These are phyloP conservation scores for Kwoniella newhampshirensis DNA, from an alignment of 768 basidiomycete genomes.

Conservation along the genomic window DNA sequence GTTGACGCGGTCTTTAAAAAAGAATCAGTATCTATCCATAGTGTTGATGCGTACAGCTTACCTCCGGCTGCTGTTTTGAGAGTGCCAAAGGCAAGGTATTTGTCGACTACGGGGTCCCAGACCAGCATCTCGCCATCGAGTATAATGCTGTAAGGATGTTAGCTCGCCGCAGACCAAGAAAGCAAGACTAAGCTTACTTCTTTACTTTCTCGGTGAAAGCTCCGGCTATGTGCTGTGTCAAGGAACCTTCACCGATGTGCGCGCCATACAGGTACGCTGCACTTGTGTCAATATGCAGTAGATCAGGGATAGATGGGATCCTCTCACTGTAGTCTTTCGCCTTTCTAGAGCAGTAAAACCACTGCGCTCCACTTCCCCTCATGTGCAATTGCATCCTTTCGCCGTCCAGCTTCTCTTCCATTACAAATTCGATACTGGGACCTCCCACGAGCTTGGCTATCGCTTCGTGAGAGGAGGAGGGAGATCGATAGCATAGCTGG, in stretches of 20 bases:
- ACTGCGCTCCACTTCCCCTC: slow-evolving; percentile 71
- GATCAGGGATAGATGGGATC: background rate
- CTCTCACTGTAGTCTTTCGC: slow-evolving; percentile 45
- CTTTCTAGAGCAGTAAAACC: slow-evolving; percentile 87
- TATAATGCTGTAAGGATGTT: slow-evolving; percentile 65
- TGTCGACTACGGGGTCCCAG: slow-evolving; percentile 86
- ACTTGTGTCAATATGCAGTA: no score
- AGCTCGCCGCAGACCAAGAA: slow-evolving; percentile 13
- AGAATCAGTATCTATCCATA: slow-evolving; percentile 1
- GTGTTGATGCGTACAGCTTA: slow-evolving; percentile 47
- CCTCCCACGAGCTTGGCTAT: slow-evolving; percentile 71
- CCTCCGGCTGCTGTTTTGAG: slow-evolving; percentile 89
- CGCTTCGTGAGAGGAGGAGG: slow-evolving; percentile 69
- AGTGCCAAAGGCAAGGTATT: slow-evolving; percentile 87
- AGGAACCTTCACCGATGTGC: slow-evolving; percentile 71
- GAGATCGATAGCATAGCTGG: slow-evolving; percentile 90
- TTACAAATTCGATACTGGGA: slow-evolving; percentile 72
- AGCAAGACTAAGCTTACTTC: slow-evolving; percentile 61
- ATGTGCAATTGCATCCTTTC: slow-evolving; percentile 96
- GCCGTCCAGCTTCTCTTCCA: slow-evolving; percentile 97
- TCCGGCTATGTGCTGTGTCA: slow-evolving; percentile 79
- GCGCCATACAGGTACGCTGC: slow-evolving; percentile 80
- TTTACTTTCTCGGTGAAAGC: slow-evolving; percentile 74
- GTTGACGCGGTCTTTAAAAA: slow-evolving; percentile 37
- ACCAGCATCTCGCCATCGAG: slow-evolving; percentile 98